A percentile compares a stretch with the other conserved stretches of the same genome.
Evolutionary conservation across 1,139 yeast species (phyloP).

Genomic region (Hanseniaspora gamundiae): DNA sequence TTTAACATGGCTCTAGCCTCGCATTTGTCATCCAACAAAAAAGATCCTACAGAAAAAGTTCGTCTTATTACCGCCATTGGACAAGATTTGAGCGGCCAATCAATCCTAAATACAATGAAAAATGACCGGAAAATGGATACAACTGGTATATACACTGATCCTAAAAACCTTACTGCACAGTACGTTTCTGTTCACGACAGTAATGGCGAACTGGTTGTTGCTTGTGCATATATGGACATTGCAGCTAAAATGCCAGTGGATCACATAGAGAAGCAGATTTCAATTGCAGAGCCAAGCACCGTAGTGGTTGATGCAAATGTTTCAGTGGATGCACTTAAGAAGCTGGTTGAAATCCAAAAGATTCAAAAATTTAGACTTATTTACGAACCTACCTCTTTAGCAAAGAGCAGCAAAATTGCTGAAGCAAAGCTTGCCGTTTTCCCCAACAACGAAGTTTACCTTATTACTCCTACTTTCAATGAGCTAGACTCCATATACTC

Average conservation of each 20-base stretch:
- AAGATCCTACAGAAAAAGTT: slow-evolving; percentile 13
- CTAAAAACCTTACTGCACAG: slow-evolving; percentile 42
- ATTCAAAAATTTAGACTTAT: slow-evolving; percentile 27
- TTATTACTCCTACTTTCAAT: slow-evolving; percentile 52
- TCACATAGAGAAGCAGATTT: slow-evolving; percentile 31
- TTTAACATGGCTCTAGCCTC: slow-evolving; percentile 59
- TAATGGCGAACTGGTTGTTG: slow-evolving; percentile 54
- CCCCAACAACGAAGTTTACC: slow-evolving; percentile 26
- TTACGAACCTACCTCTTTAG: slow-evolving; percentile 67
- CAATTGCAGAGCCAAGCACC: slow-evolving; percentile 28
- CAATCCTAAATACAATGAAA: slow-evolving; percentile 22
- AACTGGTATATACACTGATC: slow-evolving; percentile 29
- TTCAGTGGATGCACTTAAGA: slow-evolving; percentile 30
- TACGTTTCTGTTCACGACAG: slow-evolving; percentile 57
- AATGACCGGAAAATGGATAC: slow-evolving; percentile 25
- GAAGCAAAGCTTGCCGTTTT: slow-evolving; percentile 18
- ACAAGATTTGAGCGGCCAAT: slow-evolving; percentile 40
- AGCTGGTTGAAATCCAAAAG: slow-evolving; percentile 26
- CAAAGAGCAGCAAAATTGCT: slow-evolving; percentile 34
- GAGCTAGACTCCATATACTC: slow-evolving; percentile 48
- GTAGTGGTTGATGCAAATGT: slow-evolving; percentile 64
- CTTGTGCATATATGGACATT: slow-evolving; percentile 77
- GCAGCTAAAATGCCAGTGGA: slow-evolving; percentile 38
- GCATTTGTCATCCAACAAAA: slow-evolving; percentile 11
- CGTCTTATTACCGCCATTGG: slow-evolving; percentile 53